Base-by-base conservation (phyloP, 805 yeast genomes). In the Candida rishiriensis region DNA sequence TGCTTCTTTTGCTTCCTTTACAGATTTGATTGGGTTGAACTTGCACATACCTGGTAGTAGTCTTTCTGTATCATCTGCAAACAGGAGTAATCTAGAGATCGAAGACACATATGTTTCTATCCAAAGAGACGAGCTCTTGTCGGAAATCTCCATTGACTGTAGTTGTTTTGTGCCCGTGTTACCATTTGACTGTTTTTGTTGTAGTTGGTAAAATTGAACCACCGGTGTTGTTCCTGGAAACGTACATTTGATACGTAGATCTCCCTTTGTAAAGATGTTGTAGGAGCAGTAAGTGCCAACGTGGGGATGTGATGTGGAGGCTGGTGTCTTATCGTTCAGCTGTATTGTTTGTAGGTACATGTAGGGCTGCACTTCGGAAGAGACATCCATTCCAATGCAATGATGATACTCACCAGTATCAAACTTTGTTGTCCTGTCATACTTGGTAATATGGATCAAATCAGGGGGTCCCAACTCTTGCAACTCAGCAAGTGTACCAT, bases 401-500 rank as follows among this genome's bases (percentile, higher is more conserved):
- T 68, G 73, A 52, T 78, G 83, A 50, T 76, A 78, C 30, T 77
- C 72, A 10, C 82, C 81, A 12, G 68, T 64, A 46, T 79, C 83
- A 43, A 72, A 70, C 11, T 62, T 65, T 15, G 68, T 60, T 38
- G 70, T 64, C 44, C 67, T 69, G 38, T 75, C 72, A 44, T 66
- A 66, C 29, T 63, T 59, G n/a, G 75, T 64, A n/a, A 71, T 51
- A 52, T 73, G 85, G 2, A 82, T 79, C 45, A 85, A 66, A 62
- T 86, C 95, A 3, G 89, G 84, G 2, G 89, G 87, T 0, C 95
- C 95, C 17, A 83, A 57, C n/a, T 81, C 81, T 42, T 60, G 63
- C 48, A 73, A 74, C 9, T 69, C 56, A 0, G 70, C 55, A 17
- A 81, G 51, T 0, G 69, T 51, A 3, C 60, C 55, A 3, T 78